A percentile compares a stretch with the other conserved stretches of the same genome.
These are phyloP conservation scores for Nemania abortiva DNA, from an alignment of 2,329 filamentous ascomycete species.

Conservation along the genomic window DNA sequence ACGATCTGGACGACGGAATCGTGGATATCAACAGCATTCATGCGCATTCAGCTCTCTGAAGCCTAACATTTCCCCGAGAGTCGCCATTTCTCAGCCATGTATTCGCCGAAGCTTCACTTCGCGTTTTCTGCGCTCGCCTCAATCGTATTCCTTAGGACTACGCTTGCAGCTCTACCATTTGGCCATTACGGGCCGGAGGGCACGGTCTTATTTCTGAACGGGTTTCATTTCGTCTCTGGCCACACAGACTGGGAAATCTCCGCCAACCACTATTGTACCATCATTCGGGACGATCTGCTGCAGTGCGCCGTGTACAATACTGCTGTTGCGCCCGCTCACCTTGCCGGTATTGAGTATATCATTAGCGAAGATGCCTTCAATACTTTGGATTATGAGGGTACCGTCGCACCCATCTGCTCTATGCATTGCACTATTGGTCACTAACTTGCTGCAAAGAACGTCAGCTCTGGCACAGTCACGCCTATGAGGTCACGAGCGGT, in stretches of 20 bases:
- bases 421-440: neutral
- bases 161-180: slow-evolving; percentile 23
- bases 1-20: neutral
- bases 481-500: slow-evolving; percentile 43
- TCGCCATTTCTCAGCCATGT: slow-evolving; percentile 5
- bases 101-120: slow-evolving; percentile 1
- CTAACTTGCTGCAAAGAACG: slow-evolving; percentile 38
- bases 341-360: slow-evolving; percentile 44
- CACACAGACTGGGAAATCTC: slow-evolving; percentile 44
- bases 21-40: neutral
- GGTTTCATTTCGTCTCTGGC: slow-evolving; percentile 31
- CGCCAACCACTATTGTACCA: slow-evolving; percentile 45
- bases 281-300: slow-evolving; percentile 41
- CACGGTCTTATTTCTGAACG: slow-evolving; percentile 20
- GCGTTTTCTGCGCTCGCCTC: neutral
- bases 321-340: slow-evolving; percentile 30
- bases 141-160: slow-evolving; percentile 1
- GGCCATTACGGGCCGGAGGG: slow-evolving; percentile 16
- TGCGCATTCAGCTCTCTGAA: neutral
- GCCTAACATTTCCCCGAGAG: neutral
- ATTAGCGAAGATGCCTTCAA: slow-evolving; percentile 41
- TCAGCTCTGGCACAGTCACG: slow-evolving; percentile 44
- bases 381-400: slow-evolving; percentile 44
- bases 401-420: neutral
- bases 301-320: slow-evolving; percentile 43